phyloP scores from a whole-genome alignment of 768 basidiomycete genomes.

The Suillus fuscotomentosus region DNA sequence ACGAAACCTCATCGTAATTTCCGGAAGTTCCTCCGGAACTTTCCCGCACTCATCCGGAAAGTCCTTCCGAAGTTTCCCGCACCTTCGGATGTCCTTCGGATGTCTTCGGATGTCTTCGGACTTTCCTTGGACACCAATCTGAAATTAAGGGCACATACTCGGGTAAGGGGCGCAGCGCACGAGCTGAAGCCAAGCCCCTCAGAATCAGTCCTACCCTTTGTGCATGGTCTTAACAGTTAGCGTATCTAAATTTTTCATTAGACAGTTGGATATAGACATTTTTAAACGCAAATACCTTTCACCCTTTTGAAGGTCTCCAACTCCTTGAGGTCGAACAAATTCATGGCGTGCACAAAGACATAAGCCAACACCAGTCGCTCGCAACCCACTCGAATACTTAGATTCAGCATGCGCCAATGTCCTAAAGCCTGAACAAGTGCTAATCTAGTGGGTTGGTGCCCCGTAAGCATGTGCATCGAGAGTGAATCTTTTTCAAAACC shows the following conservation, averaged over 20 bases:
- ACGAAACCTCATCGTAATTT: too few species aligned
- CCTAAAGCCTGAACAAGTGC: slow-evolving; percentile 28
- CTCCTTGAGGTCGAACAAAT: slow-evolving; percentile 24
- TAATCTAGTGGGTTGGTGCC: slow-evolving; percentile 21
- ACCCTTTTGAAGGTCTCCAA: slow-evolving; percentile 22
- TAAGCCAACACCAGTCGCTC: slow-evolving; percentile 27
- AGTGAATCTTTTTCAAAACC: background rate
- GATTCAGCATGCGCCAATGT: slow-evolving; percentile 24
- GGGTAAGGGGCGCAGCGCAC: too few species aligned
- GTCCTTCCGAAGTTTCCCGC: too few species aligned
- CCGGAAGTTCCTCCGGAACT: too few species aligned
- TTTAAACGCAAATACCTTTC: slow-evolving; percentile 13
- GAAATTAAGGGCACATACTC: too few species aligned
- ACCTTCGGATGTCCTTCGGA: too few species aligned
- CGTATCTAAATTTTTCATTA: background rate
- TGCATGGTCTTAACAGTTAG: too few species aligned
- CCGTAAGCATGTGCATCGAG: background rate
- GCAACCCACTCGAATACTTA: slow-evolving; percentile 18
- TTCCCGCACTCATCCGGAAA: too few species aligned
- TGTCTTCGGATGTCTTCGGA: too few species aligned
- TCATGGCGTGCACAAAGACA: slow-evolving; percentile 32
- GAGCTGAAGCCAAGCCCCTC: too few species aligned
- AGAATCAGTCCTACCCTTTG: too few species aligned
- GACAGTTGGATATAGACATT: background rate
- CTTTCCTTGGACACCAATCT: too few species aligned